Evolutionary conservation across 1,284 basidiomycete genomes (phyloP), one percentile per base, ranked within the genome.

Genomic region (Cerioporus squamosus): DNA sequence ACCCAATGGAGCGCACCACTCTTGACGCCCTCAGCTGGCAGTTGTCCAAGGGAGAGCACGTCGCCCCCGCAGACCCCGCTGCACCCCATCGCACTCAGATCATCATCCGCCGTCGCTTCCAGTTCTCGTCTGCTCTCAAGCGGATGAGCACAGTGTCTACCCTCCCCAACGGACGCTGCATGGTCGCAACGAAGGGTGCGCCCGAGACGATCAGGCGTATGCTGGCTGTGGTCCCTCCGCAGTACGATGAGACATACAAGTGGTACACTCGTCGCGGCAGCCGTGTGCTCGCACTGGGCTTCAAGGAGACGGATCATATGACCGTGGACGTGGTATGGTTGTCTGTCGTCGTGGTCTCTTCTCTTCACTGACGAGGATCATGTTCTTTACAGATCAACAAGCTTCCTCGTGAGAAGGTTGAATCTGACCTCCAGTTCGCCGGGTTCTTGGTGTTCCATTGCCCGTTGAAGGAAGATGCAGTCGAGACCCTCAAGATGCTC

Each of bases 1-100:
- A 99, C 72, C 97, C 97, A 0, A 99, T 99, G 97, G 97, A 99
- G 75, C 97, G 97, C 78, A 97, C 94, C 0, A 97, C 97, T 0
- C 79, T 99, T 17, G 93, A 95, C 64, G 91, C 95, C 1, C 82
- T 99, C 46, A 88, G 93, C 58, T 99, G 97, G 97, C 86, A 88
- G 63, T 74, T 99, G 20, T 81, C 80, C 39, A 91, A 90, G 75
- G 93, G 93, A 82, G 93, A 96, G 69, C 74, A 80, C 15, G 80
- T 97, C 60, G 74, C 84, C 2, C 89, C 93, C 0, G 74, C 80
- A 31, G 77, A 79, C 9, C 74, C 76, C 55, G 77, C 78, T 23
- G 80, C 86, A 1, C 75, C 83, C 1, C 85, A 91, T 74, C 80
- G 82, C 60, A 80, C 81, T 23, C 79, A 83, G 47, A 78, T 97